A percentile compares a stretch with the other conserved stretches of the same genome.
Evolutionary conservation across 345 rosid species (phyloP).

Genomic region (Eucalyptus tenuipes): DNA sequence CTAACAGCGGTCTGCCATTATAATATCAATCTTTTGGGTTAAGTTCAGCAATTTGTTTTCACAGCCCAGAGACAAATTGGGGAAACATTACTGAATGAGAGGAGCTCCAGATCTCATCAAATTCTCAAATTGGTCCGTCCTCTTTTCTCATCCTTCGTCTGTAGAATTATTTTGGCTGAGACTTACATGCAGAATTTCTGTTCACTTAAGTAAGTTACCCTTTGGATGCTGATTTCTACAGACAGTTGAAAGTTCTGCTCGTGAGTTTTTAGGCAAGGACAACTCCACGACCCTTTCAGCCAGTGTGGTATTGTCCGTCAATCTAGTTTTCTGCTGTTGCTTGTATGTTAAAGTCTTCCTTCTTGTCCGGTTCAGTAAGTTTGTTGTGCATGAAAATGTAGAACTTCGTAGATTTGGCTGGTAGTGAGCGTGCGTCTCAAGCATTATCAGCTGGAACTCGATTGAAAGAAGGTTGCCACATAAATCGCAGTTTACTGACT

Average conservation of each 20-base stretch:
- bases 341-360: not conserved
- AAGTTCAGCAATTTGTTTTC: not conserved
- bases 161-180: not conserved
- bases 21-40: not conserved
- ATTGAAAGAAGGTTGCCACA: constrained; percentile 97
- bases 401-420: constrained; percentile 96
- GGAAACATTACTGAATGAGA: constrained; percentile 85
- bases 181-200: not conserved
- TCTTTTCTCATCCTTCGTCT: not conserved
- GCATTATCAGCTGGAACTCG: constrained; percentile 78
- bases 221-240: constrained; percentile 10
- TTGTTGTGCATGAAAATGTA: constrained; percentile 8
- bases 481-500: constrained; percentile 91
- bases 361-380: not conserved
- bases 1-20: not conserved
- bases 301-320: constrained; percentile 55
- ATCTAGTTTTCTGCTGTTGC: not conserved
- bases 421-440: constrained; percentile 97
- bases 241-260: constrained; percentile 94
- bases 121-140: constrained; percentile 73
- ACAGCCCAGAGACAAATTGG: constrained; percentile 91
- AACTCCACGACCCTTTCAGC: constrained; percentile 84
- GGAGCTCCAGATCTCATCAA: constrained; percentile 98
- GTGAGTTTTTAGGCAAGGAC: constrained; percentile 87
- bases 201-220: not conserved